Evolutionary conservation across 306 rosid species (phyloP).

Genomic region (Sophora flavescens): DNA sequence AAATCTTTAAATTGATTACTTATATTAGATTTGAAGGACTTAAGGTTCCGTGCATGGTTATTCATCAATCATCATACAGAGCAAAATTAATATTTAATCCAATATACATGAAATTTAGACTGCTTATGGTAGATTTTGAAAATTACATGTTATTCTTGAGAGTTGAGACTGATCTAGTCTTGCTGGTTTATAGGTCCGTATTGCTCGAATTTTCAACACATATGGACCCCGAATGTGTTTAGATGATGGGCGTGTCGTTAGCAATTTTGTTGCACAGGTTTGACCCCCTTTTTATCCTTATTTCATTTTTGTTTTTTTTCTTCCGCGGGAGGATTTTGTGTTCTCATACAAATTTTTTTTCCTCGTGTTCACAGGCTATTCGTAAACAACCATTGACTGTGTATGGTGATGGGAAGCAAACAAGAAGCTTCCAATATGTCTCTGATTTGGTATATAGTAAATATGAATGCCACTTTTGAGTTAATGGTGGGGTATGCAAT

Average conservation of each 20-base stretch:
- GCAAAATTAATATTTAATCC: constrained; percentile 23
- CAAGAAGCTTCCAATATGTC: constrained; percentile 97
- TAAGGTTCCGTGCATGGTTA: constrained; percentile 26
- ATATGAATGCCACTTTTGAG: constrained; percentile 19
- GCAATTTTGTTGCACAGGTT: constrained; percentile 99
- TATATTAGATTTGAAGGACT: constrained; percentile 15
- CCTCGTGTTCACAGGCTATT: constrained; percentile 69
- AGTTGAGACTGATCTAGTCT: constrained; percentile 41
- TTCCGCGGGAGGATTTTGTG: background rate
- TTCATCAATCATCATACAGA: background rate
- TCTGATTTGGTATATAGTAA: constrained; percentile 82
- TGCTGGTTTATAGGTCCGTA: constrained; percentile 77
- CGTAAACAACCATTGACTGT: constrained; percentile 93
- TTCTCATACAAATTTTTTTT: constrained; percentile 7
- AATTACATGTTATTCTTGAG: constrained; percentile 44
- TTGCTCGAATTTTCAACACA: constrained; percentile 95
- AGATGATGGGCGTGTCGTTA: constrained; percentile 99
- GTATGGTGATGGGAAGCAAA: constrained; percentile 96
- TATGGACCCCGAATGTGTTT: constrained; percentile 98
- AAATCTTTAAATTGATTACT: constrained; percentile 18
- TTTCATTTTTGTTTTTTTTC: background rate
- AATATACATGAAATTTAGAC: constrained; percentile 28
- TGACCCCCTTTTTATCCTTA: constrained; percentile 12
- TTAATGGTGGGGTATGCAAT: constrained; percentile 10
- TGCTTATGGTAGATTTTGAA: background rate